These are phyloP conservation scores for Tolypocladium sp. DNA, from an alignment of 2,329 filamentous ascomycete genomes.

Conservation along the genomic window DNA sequence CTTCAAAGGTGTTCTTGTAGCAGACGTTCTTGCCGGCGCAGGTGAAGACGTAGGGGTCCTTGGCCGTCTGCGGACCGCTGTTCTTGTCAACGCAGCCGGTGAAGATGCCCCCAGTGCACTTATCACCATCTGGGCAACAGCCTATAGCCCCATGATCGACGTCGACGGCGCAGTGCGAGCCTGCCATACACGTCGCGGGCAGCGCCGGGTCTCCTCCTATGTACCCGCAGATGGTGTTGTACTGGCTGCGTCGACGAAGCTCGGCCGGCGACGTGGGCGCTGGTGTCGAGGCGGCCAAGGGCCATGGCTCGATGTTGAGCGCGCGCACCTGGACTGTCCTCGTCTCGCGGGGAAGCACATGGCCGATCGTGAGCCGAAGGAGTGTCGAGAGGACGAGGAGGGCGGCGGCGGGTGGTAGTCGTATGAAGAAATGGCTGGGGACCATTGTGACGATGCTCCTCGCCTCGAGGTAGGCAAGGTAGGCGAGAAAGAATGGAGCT, in stretches of 20 bases:
- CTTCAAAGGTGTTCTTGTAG: constrained; percentile 45
- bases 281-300: constrained; percentile 25
- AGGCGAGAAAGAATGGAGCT: neutral
- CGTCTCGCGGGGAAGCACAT: constrained; percentile 32
- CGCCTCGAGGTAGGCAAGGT: neutral
- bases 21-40: constrained; percentile 43
- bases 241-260: constrained; percentile 27
- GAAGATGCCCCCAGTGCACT: constrained; percentile 46
- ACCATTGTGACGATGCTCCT: neutral
- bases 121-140: constrained; percentile 42
- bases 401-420: neutral
- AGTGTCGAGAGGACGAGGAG: constrained; percentile 6
- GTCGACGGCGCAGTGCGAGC: constrained; percentile 50
- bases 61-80: constrained; percentile 37
- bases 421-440: neutral
- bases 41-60: constrained; percentile 48
- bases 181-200: constrained; percentile 47
- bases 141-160: constrained; percentile 38
- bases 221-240: constrained; percentile 50
- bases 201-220: constrained; percentile 41
- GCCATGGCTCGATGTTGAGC: constrained; percentile 30
- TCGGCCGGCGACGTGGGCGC: constrained; percentile 25
- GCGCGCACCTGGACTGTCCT: constrained; percentile 21
- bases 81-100: constrained; percentile 47
- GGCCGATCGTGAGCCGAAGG: constrained; percentile 21